Evolutionary conservation across 2,329 filamentous ascomycete genomes (phyloP).

Genomic region (Diaporthe nobilis): DNA sequence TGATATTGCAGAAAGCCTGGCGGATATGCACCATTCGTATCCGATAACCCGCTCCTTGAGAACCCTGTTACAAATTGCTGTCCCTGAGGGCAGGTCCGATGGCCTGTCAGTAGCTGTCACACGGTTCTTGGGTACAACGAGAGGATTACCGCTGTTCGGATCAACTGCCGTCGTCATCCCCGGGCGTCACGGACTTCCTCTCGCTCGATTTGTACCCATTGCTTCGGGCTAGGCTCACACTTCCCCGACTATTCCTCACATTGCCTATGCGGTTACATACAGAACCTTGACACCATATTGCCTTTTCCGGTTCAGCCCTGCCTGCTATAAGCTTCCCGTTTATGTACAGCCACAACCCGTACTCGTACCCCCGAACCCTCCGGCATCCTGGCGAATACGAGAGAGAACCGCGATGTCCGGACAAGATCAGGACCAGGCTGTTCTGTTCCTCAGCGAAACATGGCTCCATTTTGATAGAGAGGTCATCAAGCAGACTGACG

Average conservation of each 20-base stretch:
- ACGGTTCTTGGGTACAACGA: neutral
- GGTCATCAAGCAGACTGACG: conserved; percentile 68
- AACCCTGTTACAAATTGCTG: neutral
- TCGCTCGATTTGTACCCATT: conserved; percentile 64
- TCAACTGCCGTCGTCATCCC: neutral
- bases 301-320: conserved; percentile 56
- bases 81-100: neutral
- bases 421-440: conserved; percentile 71
- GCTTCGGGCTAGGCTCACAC: conserved; percentile 62
- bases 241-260: conserved; percentile 63
- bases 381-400: conserved; percentile 58
- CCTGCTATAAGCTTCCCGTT: conserved; percentile 57
- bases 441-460: conserved; percentile 69
- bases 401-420: conserved; percentile 62
- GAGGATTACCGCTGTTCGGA: neutral
- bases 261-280: conserved; percentile 64
- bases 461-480: conserved; percentile 71
- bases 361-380: conserved; percentile 52
- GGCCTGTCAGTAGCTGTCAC: neutral
- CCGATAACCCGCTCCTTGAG: neutral
- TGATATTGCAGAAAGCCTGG: neutral
- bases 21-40: neutral
- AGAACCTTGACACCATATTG: conserved; percentile 61
- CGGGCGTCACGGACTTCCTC: conserved; percentile 39
- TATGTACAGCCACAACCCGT: conserved; percentile 61